Evolutionary conservation across 2,329 filamentous ascomycete species (phyloP).

Genomic region (Colletotrichum sp.): DNA sequence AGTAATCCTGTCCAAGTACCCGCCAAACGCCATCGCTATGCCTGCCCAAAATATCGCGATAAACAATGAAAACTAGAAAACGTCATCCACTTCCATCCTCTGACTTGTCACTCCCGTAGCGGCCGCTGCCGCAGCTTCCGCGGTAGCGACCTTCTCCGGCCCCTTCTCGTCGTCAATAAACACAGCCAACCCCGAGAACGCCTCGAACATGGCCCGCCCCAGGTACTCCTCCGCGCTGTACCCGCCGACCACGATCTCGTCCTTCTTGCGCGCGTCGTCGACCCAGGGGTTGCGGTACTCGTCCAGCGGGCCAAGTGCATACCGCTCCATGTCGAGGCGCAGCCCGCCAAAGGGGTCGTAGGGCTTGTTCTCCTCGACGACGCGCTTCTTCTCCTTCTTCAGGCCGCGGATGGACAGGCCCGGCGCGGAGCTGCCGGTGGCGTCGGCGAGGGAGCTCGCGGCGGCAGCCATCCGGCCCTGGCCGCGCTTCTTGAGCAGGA

Average conservation of each 20-base stretch:
- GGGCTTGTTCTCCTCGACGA: slow-evolving; percentile 68
- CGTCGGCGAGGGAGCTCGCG: slow-evolving; percentile 34
- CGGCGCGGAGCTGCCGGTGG: slow-evolving; percentile 9
- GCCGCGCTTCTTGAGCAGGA: slow-evolving; percentile 76
- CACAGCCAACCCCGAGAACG: slow-evolving; percentile 87
- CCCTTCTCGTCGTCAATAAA: slow-evolving; percentile 81
- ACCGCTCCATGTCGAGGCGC: slow-evolving; percentile 71
- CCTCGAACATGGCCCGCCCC: slow-evolving; percentile 80
- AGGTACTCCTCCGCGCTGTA: slow-evolving; percentile 87
- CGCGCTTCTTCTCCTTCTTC: slow-evolving; percentile 58
- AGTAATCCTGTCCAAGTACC: background rate
- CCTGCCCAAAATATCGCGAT: background rate
- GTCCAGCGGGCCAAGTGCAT: slow-evolving; percentile 61
- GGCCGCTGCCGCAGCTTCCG: slow-evolving; percentile 40
- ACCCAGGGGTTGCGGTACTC: slow-evolving; percentile 80
- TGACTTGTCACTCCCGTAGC: slow-evolving; percentile 30
- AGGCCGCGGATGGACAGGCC: slow-evolving; percentile 78
- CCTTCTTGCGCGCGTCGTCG: slow-evolving; percentile 68
- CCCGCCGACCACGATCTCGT: slow-evolving; percentile 75
- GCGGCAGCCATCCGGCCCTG: slow-evolving; percentile 45
- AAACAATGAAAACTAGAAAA: background rate
- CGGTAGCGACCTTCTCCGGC: slow-evolving; percentile 37
- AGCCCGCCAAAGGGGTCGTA: slow-evolving; percentile 91
- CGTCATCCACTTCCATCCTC: slow-evolving; percentile 55
- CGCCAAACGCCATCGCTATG: slow-evolving; percentile 33